Evolutionary conservation across 768 basidiomycete genomes (phyloP).

Genomic region (Tylopilus subfusipes): DNA sequence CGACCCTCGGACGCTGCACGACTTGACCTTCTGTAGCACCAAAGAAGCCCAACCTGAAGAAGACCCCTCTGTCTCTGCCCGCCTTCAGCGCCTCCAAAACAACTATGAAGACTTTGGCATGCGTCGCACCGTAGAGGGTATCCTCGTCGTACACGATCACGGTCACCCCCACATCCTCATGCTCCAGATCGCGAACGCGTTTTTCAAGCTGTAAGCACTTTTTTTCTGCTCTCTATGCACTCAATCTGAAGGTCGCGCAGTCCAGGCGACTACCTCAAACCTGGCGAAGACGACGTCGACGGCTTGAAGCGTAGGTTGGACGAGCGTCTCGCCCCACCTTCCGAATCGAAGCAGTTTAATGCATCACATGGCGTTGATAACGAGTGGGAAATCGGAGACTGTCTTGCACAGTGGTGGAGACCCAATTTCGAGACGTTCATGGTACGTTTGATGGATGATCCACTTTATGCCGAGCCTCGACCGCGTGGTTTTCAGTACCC

Average conservation of each 20-base stretch:
- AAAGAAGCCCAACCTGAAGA: constrained; percentile 98
- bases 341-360: constrained; percentile 72
- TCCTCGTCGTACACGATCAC: constrained; percentile 84
- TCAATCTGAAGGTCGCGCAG: constrained; percentile 35
- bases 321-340: constrained; percentile 80
- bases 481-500: constrained; percentile 61
- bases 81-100: constrained; percentile 89
- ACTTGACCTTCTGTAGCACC: constrained; percentile 51
- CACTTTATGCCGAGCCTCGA: not conserved
- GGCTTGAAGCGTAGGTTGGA: constrained; percentile 89
- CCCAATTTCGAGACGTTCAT: constrained; percentile 99
- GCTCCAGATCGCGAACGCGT: constrained; percentile 97
- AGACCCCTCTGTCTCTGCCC: constrained; percentile 92
- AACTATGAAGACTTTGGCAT: constrained; percentile 98
- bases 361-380: constrained; percentile 73
- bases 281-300: constrained; percentile 88
- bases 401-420: constrained; percentile 97
- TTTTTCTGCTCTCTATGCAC: not conserved
- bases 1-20: not conserved
- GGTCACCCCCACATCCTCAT: constrained; percentile 97
- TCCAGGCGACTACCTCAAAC: constrained; percentile 98
- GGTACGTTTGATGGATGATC: constrained; percentile 48
- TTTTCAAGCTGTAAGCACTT: constrained; percentile 89
- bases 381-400: constrained; percentile 96
- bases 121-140: constrained; percentile 88